Conservation (phyloP, 768 basidiomycete genomes). For the Lactarius tabidus region DNA sequence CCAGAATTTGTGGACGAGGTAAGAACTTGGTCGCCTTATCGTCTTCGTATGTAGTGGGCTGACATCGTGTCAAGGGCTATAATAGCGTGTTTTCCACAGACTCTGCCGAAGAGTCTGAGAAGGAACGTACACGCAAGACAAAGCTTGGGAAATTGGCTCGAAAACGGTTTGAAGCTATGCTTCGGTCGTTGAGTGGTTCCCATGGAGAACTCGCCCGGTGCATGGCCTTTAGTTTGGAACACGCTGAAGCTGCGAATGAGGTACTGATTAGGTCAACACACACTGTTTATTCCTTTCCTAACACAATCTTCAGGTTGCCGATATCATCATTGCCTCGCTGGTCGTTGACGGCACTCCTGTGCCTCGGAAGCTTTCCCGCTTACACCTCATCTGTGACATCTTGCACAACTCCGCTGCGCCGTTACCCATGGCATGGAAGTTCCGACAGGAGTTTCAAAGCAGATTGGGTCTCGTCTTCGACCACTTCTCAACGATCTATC, state of each 20-base stretch:
- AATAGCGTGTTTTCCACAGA: conserved; percentile 89
- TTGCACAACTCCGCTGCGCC: conserved; percentile 94
- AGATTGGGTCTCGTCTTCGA: conserved; percentile 93
- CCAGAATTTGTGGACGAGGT: conserved; percentile 84
- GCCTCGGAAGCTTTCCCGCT: conserved; percentile 93
- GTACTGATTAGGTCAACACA: conserved; percentile 38
- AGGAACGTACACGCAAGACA: conserved; percentile 74
- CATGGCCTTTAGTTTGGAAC: conserved; percentile 96
- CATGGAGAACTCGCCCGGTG: conserved; percentile 89
- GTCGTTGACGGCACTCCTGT: conserved; percentile 90
- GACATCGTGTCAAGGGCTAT: conserved; percentile 56
- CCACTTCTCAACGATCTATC: conserved; percentile 89
- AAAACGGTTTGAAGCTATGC: conserved; percentile 84
- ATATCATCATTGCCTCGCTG: conserved; percentile 86
- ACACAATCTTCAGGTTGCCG: conserved; percentile 58
- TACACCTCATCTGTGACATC: conserved; percentile 96
- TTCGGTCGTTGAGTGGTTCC: conserved; percentile 80
- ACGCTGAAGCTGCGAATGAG: conserved; percentile 93
- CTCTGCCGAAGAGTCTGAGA: conserved; percentile 90
- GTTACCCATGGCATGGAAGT: conserved; percentile 96
- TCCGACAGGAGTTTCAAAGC: conserved; percentile 89
- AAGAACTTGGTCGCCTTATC: conserved; percentile 1
- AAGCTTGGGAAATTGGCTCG: conserved; percentile 75
- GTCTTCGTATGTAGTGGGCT: background rate
- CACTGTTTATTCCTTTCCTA: background rate